Conservation (phyloP, 441 rosid genomes). For the Erysimum cheiri region DNA sequence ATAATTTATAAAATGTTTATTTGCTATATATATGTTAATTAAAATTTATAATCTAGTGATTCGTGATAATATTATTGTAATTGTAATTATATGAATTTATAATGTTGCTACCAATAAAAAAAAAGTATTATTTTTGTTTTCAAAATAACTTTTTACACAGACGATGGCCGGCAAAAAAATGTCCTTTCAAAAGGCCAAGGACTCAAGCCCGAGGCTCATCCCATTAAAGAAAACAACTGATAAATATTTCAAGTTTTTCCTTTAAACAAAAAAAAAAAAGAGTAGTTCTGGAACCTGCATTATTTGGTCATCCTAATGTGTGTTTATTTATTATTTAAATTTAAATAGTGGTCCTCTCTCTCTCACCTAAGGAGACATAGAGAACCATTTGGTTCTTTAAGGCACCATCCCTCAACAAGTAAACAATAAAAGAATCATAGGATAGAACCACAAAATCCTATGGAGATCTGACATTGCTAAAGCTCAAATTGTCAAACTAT, state of each 20-base stretch:
- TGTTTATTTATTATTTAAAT: conserved; percentile 25
- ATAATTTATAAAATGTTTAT: no score
- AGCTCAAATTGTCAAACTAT: conserved; percentile 36
- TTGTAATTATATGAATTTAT: no score
- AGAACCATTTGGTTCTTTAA: conserved; percentile 42
- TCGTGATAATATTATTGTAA: background rate
- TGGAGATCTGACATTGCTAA: conserved; percentile 44
- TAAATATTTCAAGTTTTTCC: background rate
- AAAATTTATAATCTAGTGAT: background rate
- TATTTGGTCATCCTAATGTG: conserved; percentile 41
- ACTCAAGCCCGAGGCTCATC: conserved; percentile 16
- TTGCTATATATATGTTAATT: no score
- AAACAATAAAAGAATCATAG: conserved; percentile 13
- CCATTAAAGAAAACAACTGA: background rate
- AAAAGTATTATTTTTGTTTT: background rate
- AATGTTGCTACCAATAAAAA: no score
- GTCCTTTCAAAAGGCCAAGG: background rate
- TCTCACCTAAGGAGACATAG: conserved; percentile 39
- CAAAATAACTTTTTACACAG: background rate
- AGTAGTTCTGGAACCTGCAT: conserved; percentile 31
- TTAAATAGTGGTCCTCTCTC: conserved; percentile 41
- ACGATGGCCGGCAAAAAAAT: background rate
- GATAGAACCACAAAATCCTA: conserved; percentile 41
- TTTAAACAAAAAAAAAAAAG: background rate
- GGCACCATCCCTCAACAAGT: conserved; percentile 27